Percentiles rank a stretch among this genome's conserved stretches.
Conservation (phyloP, 805 yeast species). For the Yamadazyma insecticola region DNA sequence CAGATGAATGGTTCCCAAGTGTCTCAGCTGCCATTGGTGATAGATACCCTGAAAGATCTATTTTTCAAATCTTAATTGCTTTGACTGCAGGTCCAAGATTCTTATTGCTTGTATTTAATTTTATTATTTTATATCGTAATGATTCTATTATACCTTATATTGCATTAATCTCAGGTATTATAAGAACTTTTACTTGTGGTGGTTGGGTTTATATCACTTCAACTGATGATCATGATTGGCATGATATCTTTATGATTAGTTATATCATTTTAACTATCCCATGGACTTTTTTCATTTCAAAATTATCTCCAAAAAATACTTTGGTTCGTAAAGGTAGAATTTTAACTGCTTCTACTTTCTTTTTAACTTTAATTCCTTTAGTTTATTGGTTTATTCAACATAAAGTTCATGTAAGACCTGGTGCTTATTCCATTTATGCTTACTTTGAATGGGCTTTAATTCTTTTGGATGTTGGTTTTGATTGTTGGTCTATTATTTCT, state of each 20-base stretch:
- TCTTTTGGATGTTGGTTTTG: slow-evolving; percentile 78
- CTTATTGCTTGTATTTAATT: slow-evolving; percentile 50
- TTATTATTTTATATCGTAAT: slow-evolving; percentile 37
- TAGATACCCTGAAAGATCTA: slow-evolving; percentile 89
- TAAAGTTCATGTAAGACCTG: slow-evolving; percentile 78
- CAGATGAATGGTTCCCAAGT: slow-evolving; percentile 98
- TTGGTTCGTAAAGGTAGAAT: slow-evolving; percentile 47
- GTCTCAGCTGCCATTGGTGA: slow-evolving; percentile 98
- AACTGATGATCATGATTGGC: slow-evolving; percentile 95
- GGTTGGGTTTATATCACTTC: slow-evolving; percentile 98
- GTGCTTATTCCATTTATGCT: slow-evolving; percentile 95
- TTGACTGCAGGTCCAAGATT: slow-evolving; percentile 92
- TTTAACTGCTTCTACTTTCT: slow-evolving; percentile 56
- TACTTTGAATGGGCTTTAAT: slow-evolving; percentile 93
- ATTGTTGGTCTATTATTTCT: slow-evolving; percentile 71
- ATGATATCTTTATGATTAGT: slow-evolving; percentile 90
- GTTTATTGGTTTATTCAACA: slow-evolving; percentile 89
- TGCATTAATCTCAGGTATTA: slow-evolving; percentile 54
- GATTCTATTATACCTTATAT: not conserved
- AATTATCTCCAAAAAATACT: slow-evolving; percentile 42
- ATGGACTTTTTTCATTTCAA: slow-evolving; percentile 69
- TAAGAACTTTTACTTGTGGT: slow-evolving; percentile 94
- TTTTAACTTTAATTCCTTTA: slow-evolving; percentile 71
- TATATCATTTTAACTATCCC: slow-evolving; percentile 88
- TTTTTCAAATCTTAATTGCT: slow-evolving; percentile 89